Percentiles rank a stretch among this genome's conserved stretches.
Evolutionary conservation across 2,329 filamentous ascomycete species (phyloP).

Genomic region (Ascocoryne sarcoides): DNA sequence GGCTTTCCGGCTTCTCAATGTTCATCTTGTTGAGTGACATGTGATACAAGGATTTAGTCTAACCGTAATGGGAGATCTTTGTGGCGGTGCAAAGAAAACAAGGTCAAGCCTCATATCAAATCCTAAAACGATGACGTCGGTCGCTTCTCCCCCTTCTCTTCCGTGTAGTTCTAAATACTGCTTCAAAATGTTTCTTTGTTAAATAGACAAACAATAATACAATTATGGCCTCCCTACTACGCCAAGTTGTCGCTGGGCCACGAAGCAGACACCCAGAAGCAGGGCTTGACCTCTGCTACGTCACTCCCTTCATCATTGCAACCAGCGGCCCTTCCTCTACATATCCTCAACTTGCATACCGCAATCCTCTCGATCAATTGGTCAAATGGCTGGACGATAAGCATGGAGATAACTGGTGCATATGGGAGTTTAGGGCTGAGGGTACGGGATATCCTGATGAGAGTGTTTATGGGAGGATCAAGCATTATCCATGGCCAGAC

Average conservation of each 20-base stretch:
- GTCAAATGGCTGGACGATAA: constrained; percentile 81
- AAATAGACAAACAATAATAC: not conserved
- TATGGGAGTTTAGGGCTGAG: constrained; percentile 97
- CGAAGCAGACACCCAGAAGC: constrained; percentile 77
- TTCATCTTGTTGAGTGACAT: too few relatives aligned
- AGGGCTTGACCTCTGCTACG: constrained; percentile 89
- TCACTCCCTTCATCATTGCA: constrained; percentile 66
- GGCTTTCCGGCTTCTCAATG: too few relatives aligned
- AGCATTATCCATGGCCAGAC: constrained; percentile 93
- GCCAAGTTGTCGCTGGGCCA: constrained; percentile 85
- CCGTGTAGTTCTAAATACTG: too few relatives aligned
- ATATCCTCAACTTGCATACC: constrained; percentile 86
- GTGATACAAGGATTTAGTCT: too few relatives aligned
- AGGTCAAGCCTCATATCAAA: too few relatives aligned
- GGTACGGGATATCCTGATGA: constrained; percentile 91
- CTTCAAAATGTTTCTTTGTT: too few relatives aligned
- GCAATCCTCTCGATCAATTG: constrained; percentile 81
- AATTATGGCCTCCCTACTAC: constrained; percentile 67
- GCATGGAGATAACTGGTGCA: constrained; percentile 78
- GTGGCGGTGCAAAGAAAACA: too few relatives aligned
- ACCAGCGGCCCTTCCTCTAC: constrained; percentile 80
- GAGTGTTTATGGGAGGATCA: constrained; percentile 75
- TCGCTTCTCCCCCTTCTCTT: too few relatives aligned
- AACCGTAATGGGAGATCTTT: too few relatives aligned
- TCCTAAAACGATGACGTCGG: too few relatives aligned